Base-by-base conservation (phyloP, 139 green algal genomes). In the Chlamydomonas sp. region DNA sequence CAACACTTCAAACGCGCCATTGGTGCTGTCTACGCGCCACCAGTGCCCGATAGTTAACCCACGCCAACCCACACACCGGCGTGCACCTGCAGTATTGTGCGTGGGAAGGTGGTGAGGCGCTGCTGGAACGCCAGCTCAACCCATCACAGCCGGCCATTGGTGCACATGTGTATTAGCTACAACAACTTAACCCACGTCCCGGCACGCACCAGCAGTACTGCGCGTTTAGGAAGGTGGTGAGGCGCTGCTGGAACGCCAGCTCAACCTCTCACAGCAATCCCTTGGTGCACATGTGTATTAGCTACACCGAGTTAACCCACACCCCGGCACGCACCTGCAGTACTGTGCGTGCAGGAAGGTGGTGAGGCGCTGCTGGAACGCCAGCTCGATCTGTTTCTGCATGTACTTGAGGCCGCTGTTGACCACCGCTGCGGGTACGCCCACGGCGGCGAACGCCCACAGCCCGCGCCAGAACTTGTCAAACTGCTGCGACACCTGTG, bases 361-460 rank as follows among this genome's bases (percentile, higher is more conserved):
- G 2, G 95, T 98, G 60, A 96, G 85, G 59, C 85, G 57, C 80
- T 92, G 74, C 89, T 94, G 92, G 85, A 96, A 97, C 63, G 87
- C 81, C 31, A 97, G 83, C 87, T 97, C 95, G 67, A 99, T 97
- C 71, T 91, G 88, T 85, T 96, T 97, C 92, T 99, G 97, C 90
- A 99, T 95, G 93, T 97, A 98, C 93, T 99, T 99, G 31, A 99
- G 92, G 0, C 93, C 96, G 63, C 85, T 93, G 92, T 99, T 99
- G 10, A 99, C 97, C 6, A 96, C 64, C 1, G 96, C 93, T 15
- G 96, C 96, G 4, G 97, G 97, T 12, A 99, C 83, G 68, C 94
- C 94, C 60, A 97, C 90, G 4, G 88, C 89, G 16, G 90, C 93
- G 92, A 98, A 98, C 18, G 79, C 83, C 1, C 90, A 59, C 63